Evolutionary conservation across 1,139 yeast genomes (phyloP).

Genomic region (Suhomyces chickasaworum): DNA sequence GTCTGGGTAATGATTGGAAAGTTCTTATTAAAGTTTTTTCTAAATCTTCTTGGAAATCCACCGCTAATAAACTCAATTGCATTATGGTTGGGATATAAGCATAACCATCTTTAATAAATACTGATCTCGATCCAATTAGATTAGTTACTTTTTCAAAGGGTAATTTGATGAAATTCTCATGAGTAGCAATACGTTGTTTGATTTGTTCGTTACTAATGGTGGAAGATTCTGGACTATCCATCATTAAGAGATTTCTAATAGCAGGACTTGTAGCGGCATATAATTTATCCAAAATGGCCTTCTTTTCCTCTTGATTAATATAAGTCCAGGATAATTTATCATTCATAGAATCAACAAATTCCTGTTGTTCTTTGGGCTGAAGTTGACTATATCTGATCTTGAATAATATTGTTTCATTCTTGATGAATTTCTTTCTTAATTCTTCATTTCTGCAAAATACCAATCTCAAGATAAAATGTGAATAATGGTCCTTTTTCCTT

Average conservation of each 20-base stretch:
- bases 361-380: constrained; percentile 69
- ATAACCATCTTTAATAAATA: constrained; percentile 64
- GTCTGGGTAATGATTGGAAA: constrained; percentile 74
- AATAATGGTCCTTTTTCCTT: constrained; percentile 85
- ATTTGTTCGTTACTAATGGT: constrained; percentile 45
- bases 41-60: constrained; percentile 64
- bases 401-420: constrained; percentile 75
- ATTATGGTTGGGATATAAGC: constrained; percentile 86
- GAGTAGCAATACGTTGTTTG: constrained; percentile 41
- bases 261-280: constrained; percentile 52
- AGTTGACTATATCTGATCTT: constrained; percentile 67
- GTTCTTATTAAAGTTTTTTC: constrained; percentile 60
- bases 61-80: constrained; percentile 67
- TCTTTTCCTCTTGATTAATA: constrained; percentile 65
- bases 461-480: constrained; percentile 82
- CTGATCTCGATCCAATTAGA: constrained; percentile 68
- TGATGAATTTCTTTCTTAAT: constrained; percentile 72
- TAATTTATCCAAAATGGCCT: constrained; percentile 50
- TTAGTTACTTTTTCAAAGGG: constrained; percentile 87
- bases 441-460: constrained; percentile 94
- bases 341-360: constrained; percentile 58
- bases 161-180: constrained; percentile 72
- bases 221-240: constrained; percentile 29
- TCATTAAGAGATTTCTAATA: constrained; percentile 35
- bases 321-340: constrained; percentile 70